These are phyloP conservation scores for Clavulina sp. DNA, from an alignment of 768 basidiomycete species.

Conservation along the genomic window DNA sequence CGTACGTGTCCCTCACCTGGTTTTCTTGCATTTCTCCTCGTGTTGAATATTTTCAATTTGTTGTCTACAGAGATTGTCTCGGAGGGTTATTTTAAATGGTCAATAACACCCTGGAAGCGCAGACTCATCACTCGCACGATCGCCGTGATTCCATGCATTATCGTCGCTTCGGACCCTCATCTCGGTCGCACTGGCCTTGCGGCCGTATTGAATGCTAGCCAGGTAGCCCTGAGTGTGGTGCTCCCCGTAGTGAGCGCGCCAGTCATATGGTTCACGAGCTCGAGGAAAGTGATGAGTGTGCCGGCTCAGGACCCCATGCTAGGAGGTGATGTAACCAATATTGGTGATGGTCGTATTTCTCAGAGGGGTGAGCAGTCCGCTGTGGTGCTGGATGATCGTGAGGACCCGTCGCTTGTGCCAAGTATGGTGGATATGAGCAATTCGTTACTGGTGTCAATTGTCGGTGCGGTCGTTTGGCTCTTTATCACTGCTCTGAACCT, in stretches of 20 bases:
- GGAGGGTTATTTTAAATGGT: constrained; percentile 29
- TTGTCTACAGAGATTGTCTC: constrained; percentile 19
- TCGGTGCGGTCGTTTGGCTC: neutral
- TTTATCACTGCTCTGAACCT: constrained; percentile 1
- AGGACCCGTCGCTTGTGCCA: neutral
- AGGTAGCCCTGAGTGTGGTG: constrained; percentile 23
- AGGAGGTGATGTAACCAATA: neutral
- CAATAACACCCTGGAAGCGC: constrained; percentile 24
- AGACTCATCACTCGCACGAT: constrained; percentile 24
- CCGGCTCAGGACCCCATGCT: neutral
- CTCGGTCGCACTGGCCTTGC: constrained; percentile 24
- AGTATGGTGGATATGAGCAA: neutral
- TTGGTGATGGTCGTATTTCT: neutral
- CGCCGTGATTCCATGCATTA: constrained; percentile 24
- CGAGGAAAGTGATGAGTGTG: constrained; percentile 8
- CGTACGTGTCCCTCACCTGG: constrained; percentile 9
- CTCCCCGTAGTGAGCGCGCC: constrained; percentile 24
- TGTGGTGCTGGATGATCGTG: neutral
- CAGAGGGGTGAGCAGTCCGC: neutral
- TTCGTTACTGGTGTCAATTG: neutral
- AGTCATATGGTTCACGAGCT: constrained; percentile 20
- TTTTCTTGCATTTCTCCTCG: neutral
- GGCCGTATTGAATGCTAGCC: constrained; percentile 26
- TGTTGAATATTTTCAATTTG: neutral
- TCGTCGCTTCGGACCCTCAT: constrained; percentile 22